Base-by-base conservation (phyloP, 1,139 yeast species). In the Saccharomyces hybrid region DNA sequence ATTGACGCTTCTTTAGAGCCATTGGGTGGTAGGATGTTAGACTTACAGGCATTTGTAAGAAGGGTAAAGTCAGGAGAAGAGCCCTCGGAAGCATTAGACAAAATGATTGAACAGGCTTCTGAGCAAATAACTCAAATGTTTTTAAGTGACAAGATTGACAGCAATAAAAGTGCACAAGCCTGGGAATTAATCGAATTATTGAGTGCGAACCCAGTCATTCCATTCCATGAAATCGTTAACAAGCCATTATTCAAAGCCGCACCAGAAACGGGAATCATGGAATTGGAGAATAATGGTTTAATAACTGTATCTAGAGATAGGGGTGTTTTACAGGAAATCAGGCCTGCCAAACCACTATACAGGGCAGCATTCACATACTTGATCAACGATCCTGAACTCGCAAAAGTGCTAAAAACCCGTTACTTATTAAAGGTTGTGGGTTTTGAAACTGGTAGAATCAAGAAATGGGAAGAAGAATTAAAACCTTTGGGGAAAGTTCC, bases 21-120 rank as follows among this genome's bases (percentile, higher is more conserved):
- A 7, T 72, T 93, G 31, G 99, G 99, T 11, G 99, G 99, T 47
- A 81, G 99, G 60, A 87, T 93, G 91, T 78, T 91, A 54, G 99
- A 93, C 68, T 76, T 93, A 54, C 97, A 93, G 70, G 85, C 95
- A 20, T 89, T 89, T 71, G 86, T 87, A 0, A 81, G 98, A 64
- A 85, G 98, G 53, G 79, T 93, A 25, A 84, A 83, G 62, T 82
- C 93, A 0, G 99, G 99, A 2, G 98, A 93, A 67, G 69, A 80
- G 9, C 96, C 97, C 0, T 65, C 72, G 23, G 85, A 79, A 52
- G 98, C 99, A 0, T 73, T 90, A 49, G 71, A 78, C 4, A 95
- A 89, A 61, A 86, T 93, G 86, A 79, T 89, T 7, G 78, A 76
- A 34, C 97, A 90, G 69, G 86, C 96, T 0, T 84, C 95, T 3